Conservation (phyloP, 164 flowering plant genomes). For the Chimonanthus praecox region DNA sequence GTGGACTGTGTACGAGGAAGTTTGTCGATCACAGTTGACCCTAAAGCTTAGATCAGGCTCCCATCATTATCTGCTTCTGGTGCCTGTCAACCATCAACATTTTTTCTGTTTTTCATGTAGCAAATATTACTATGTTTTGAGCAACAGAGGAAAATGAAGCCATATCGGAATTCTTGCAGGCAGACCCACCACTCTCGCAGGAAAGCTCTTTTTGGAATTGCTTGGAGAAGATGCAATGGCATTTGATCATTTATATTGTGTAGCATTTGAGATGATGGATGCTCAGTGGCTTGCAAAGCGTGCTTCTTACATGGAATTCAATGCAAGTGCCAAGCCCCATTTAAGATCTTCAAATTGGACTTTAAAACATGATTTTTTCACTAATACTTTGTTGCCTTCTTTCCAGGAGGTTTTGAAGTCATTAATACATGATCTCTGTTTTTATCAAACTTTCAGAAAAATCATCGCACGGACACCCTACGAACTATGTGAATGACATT, state of each 20-base stretch:
- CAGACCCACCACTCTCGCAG: conserved; percentile 48
- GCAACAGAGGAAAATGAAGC: not conserved
- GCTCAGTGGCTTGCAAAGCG: conserved; percentile 85
- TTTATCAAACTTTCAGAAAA: no score
- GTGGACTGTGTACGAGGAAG: no score
- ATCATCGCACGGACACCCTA: no score
- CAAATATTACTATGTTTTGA: no score
- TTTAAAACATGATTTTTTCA: not conserved
- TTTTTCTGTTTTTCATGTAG: no score
- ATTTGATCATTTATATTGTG: conserved; percentile 64
- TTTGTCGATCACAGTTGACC: not conserved
- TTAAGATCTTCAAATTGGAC: not conserved
- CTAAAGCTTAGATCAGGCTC: not conserved
- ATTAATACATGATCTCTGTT: no score
- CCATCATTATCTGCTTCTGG: not conserved
- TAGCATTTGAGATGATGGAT: conserved; percentile 72
- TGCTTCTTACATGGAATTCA: conserved; percentile 83
- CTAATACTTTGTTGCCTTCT: not conserved
- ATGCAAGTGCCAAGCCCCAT: conserved; percentile 27
- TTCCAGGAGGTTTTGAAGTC: conserved; percentile 77
- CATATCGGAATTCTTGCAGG: conserved; percentile 29
- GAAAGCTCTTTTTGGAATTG: conserved; percentile 50
- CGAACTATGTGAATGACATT: no score
- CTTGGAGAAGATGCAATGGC: conserved; percentile 74
- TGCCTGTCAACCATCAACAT: not conserved